A percentile compares a stretch with the other conserved stretches of the same genome.
These are phyloP conservation scores for Juncus effusus DNA, from an alignment of 176 grass and related monocot genomes.

Conservation along the genomic window DNA sequence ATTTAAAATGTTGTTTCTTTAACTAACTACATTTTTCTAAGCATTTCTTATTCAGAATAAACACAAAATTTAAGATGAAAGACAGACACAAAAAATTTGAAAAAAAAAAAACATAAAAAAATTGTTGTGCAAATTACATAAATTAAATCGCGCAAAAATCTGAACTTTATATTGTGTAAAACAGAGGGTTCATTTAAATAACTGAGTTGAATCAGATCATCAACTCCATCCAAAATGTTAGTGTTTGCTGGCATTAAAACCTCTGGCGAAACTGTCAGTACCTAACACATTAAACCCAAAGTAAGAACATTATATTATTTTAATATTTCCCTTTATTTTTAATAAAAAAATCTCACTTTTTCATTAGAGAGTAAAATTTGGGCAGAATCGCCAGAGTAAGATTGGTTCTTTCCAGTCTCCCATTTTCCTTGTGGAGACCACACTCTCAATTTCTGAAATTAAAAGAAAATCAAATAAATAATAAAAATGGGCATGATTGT, in stretches of 20 bases:
- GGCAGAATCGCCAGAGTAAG: slow-evolving; percentile 57
- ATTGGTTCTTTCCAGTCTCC: slow-evolving; percentile 76
- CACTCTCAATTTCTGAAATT: slow-evolving; percentile 63
- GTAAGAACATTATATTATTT: slow-evolving; percentile 21
- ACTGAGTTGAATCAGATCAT: slow-evolving; percentile 95
- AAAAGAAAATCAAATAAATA: slow-evolving; percentile 21
- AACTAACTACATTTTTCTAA: no score
- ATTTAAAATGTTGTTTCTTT: no score
- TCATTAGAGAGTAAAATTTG: slow-evolving; percentile 65
- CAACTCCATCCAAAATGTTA: slow-evolving; percentile 83
- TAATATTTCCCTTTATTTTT: slow-evolving; percentile 7
- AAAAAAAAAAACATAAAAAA: slow-evolving; percentile 24
- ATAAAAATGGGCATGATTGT: not conserved
- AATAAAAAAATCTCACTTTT: slow-evolving; percentile 39
- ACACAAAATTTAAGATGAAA: no score
- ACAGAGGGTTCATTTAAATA: slow-evolving; percentile 92
- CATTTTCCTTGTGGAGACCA: slow-evolving; percentile 79
- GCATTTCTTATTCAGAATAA: no score
- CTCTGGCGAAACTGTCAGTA: slow-evolving; percentile 57
- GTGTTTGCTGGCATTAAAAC: slow-evolving; percentile 76
- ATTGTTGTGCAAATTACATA: slow-evolving; percentile 52
- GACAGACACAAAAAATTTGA: not conserved
- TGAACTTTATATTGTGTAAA: slow-evolving; percentile 66
- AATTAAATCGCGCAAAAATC: slow-evolving; percentile 64
- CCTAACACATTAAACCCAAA: slow-evolving; percentile 44